phyloP scores from a whole-genome alignment of 768 basidiomycete species.

The Serendipita sp. region DNA sequence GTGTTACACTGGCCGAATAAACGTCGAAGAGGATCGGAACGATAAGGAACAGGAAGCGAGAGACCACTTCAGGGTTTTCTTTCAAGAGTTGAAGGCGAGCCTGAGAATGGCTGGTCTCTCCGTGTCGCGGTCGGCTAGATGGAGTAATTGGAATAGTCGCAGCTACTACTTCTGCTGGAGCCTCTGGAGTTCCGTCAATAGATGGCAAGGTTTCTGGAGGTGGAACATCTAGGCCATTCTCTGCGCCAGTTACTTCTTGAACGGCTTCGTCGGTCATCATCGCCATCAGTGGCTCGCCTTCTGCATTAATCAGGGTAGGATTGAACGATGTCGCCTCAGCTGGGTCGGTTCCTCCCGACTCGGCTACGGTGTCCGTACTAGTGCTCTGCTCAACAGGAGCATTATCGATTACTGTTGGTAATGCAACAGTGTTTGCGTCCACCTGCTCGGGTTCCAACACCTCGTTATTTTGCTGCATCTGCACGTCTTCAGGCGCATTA shows the following conservation, averaged over 20 bases:
- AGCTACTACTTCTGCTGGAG: conserved; percentile 21
- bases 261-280: neutral
- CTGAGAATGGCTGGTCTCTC: conserved; percentile 28
- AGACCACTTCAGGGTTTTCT: conserved; percentile 57
- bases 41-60: conserved; percentile 71
- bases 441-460: too few species aligned
- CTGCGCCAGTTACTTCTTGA: neutral
- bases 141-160: conserved; percentile 14
- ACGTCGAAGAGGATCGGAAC: conserved; percentile 94
- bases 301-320: neutral
- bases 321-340: neutral
- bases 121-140: conserved; percentile 8
- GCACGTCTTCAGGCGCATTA: too few species aligned
- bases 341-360: too few species aligned
- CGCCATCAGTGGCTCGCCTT: conserved; percentile 3
- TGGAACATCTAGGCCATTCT: neutral
- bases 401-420: too few species aligned
- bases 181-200: conserved; percentile 17
- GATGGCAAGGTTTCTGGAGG: neutral
- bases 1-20: conserved; percentile 93
- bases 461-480: too few species aligned
- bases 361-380: too few species aligned
- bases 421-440: too few species aligned
- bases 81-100: conserved; percentile 46
- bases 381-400: too few species aligned